Percentiles rank a stretch among this genome's conserved stretches.
These are phyloP conservation scores for Inga laurina DNA, from an alignment of 306 rosid species.

Conservation along the genomic window DNA sequence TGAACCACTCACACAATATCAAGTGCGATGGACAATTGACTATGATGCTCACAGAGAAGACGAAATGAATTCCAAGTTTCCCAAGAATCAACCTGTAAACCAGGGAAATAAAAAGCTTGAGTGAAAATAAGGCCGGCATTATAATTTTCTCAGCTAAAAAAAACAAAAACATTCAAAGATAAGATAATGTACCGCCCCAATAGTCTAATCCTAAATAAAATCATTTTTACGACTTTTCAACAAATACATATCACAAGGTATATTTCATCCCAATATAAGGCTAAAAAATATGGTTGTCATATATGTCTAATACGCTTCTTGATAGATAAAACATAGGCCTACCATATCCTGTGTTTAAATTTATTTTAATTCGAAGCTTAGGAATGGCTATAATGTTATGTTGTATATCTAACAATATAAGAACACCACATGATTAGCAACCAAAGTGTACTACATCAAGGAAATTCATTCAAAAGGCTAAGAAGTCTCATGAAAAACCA, in stretches of 20 bases:
- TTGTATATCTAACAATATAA: not conserved
- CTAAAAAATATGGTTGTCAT: not conserved
- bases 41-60: too few species aligned
- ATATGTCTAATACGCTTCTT: not conserved
- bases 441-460: not conserved
- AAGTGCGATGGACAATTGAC: too few species aligned
- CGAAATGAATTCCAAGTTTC: too few species aligned
- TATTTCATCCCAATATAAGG: not conserved
- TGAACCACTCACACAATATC: too few species aligned
- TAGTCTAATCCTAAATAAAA: not conserved
- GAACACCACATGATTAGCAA: not conserved
- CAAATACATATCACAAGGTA: not conserved
- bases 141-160: too few species aligned
- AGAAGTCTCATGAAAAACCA: slow-evolving; percentile 13
- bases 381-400: not conserved
- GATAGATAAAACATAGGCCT: not conserved
- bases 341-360: not conserved
- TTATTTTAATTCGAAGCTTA: not conserved
- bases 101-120: too few species aligned
- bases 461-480: not conserved
- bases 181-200: too few species aligned
- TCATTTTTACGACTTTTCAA: not conserved
- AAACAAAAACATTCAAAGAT: too few species aligned
- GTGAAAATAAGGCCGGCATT: too few species aligned
- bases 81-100: too few species aligned